phyloP scores from a whole-genome alignment of 176 grass and related monocot species.

The Triticum dicoccoides region DNA sequence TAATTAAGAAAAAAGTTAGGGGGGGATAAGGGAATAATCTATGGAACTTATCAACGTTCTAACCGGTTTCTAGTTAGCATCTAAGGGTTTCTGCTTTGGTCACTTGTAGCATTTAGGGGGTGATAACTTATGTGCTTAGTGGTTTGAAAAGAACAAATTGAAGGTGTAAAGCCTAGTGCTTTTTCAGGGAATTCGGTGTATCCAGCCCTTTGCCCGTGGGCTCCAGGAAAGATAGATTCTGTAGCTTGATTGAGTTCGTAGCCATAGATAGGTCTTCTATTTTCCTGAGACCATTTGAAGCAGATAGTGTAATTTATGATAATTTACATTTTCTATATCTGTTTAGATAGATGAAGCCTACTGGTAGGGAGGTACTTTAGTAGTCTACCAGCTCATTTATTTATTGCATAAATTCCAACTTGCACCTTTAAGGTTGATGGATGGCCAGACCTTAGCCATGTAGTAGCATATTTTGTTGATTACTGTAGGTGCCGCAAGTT shows the following conservation, averaged over 20 bases:
- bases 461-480: slow-evolving; percentile 24
- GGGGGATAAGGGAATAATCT: slow-evolving; percentile 60
- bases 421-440: slow-evolving; percentile 15
- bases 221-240: slow-evolving; percentile 39
- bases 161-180: slow-evolving; percentile 28
- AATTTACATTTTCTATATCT: slow-evolving; percentile 18
- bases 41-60: slow-evolving; percentile 42
- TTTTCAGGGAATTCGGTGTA: slow-evolving; percentile 39
- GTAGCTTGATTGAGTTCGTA: slow-evolving; percentile 25
- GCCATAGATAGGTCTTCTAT: slow-evolving; percentile 41
- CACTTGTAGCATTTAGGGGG: slow-evolving; percentile 22
- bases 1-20: slow-evolving; percentile 35
- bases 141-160: slow-evolving; percentile 25
- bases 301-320: not conserved
- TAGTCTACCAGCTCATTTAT: not conserved
- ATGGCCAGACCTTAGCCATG: slow-evolving; percentile 10
- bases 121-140: slow-evolving; percentile 39
- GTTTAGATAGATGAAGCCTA: slow-evolving; percentile 27
- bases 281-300: slow-evolving; percentile 31
- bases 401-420: slow-evolving; percentile 19
- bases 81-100: slow-evolving; percentile 26
- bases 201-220: slow-evolving; percentile 22
- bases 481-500: slow-evolving; percentile 24
- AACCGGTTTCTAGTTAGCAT: slow-evolving; percentile 31
- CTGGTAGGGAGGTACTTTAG: slow-evolving; percentile 26